Conservation (phyloP, 2,329 filamentous ascomycete genomes). For the Exophiala sp. region DNA sequence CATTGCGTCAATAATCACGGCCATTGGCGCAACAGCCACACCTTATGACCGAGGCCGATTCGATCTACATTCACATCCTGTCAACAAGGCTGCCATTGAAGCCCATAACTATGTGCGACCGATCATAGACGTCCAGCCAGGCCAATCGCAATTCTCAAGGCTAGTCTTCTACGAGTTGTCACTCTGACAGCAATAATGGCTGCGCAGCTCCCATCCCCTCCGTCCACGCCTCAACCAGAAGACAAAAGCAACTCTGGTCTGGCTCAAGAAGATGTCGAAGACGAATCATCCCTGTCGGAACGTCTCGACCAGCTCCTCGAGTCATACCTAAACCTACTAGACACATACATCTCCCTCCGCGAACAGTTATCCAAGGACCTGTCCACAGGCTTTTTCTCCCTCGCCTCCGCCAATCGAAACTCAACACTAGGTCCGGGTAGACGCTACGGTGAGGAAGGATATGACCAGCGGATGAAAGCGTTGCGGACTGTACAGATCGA, state of each 20-base stretch:
- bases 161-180: conserved; percentile 5
- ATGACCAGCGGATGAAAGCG: conserved; percentile 51
- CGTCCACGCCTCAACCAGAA: conserved; percentile 8
- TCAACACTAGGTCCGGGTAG: conserved; percentile 38
- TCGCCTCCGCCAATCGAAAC: conserved; percentile 49
- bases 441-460: conserved; percentile 48
- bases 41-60: not conserved
- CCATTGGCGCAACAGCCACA: not conserved
- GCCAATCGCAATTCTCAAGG: not conserved
- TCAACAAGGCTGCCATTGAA: not conserved
- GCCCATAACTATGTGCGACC: conserved; percentile 2
- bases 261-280: not conserved
- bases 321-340: conserved; percentile 26
- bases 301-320: conserved; percentile 25
- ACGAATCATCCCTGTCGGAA: conserved; percentile 4
- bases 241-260: not conserved
- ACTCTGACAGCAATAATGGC: not conserved
- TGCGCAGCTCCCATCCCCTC: conserved; percentile 16
- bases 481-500: conserved; percentile 31
- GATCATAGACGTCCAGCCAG: not conserved
- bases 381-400: conserved; percentile 42
- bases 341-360: conserved; percentile 30
- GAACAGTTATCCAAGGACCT: conserved; percentile 24
- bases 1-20: conserved; percentile 21
- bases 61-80: conserved; percentile 1